Evolutionary conservation across 75 land plant genomes (phyloP), one percentile per base, ranked within the genome.

Genomic region (Cunninghamia lanceolata): DNA sequence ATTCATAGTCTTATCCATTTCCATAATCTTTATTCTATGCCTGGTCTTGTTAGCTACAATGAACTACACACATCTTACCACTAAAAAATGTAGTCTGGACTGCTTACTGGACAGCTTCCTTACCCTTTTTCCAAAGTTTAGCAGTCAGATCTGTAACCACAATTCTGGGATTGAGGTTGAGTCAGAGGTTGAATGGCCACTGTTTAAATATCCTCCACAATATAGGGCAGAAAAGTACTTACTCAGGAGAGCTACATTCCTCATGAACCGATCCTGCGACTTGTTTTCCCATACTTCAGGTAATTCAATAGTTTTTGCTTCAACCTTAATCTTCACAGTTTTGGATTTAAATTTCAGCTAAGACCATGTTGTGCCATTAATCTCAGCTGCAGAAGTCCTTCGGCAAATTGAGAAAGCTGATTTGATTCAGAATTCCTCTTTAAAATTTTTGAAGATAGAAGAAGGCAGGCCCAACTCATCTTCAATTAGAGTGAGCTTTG

Each of bases 151-250:
- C 28, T 17, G 21, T 78, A 10, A 42, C 10, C 3, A 25, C 9
- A 25, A 42, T 40, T 38, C 3, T 38, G 39, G 14, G 40, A 16
- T 43, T 43, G 4, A 79, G 32, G 30, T 25, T 21, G 82, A 79
- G 30, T 43, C 82, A 9, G 82, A 80, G 32, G 1, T 80, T 80
- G 34, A 9, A 43, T 79, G 50, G 82, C 82, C 82, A 28, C 14
- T 43, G 0, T 79, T 79, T 28, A 43, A 5, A 28, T 79, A 80
- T 40, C 82, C 82, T 43, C 10, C 50, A 43, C n/a, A 43, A 2
- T 79, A 79, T 28, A 50, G 82, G 45, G 47, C 45, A 2, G 82
- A 42, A 28, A 79, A 79, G 82, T 79, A 79, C 39, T 79, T 79
- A 45, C 82, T 80, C 14, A 43, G 82, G 82, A 80, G 19, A 80